These are phyloP conservation scores for Hymenoscyphus fraxineus DNA, from an alignment of 2,329 filamentous ascomycete species.

Conservation along the genomic window DNA sequence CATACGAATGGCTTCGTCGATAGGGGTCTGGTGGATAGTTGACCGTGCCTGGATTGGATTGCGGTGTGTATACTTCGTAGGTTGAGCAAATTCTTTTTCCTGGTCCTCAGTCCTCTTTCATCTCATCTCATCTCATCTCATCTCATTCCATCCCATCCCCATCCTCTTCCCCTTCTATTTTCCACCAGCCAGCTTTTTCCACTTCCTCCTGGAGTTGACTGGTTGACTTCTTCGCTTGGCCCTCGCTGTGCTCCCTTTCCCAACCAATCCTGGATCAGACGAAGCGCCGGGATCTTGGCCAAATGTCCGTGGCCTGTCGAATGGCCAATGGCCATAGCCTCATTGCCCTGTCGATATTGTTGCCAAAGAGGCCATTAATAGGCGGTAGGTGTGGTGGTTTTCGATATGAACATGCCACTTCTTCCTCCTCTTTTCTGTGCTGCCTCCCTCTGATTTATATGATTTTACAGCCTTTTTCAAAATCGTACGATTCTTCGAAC, in stretches of 20 bases:
- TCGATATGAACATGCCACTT: conserved; percentile 1
- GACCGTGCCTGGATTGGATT: too few species aligned
- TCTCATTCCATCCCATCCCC: too few species aligned
- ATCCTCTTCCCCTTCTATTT: neutral
- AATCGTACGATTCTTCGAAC: conserved; percentile 1
- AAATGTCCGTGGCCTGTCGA: conserved; percentile 1
- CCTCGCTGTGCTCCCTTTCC: neutral
- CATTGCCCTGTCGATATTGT: neutral
- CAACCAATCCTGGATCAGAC: conserved; percentile 18
- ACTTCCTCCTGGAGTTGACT: too few species aligned
- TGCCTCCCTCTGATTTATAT: conserved; percentile 2
- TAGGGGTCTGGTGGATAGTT: too few species aligned
- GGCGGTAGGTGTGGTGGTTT: neutral
- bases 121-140: too few species aligned
- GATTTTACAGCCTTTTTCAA: neutral
- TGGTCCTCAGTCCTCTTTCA: too few species aligned
- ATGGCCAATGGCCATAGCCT: neutral
- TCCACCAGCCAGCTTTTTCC: neutral
- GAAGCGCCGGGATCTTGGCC: conserved; percentile 23
- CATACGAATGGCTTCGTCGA: too few species aligned
- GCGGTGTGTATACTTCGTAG: too few species aligned
- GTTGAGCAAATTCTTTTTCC: too few species aligned
- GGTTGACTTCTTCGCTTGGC: neutral
- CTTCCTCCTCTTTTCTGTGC: neutral
- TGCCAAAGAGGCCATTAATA: neutral